phyloP scores from a whole-genome alignment of 495 filamentous ascomycete species.

The Neurospora sp. region DNA sequence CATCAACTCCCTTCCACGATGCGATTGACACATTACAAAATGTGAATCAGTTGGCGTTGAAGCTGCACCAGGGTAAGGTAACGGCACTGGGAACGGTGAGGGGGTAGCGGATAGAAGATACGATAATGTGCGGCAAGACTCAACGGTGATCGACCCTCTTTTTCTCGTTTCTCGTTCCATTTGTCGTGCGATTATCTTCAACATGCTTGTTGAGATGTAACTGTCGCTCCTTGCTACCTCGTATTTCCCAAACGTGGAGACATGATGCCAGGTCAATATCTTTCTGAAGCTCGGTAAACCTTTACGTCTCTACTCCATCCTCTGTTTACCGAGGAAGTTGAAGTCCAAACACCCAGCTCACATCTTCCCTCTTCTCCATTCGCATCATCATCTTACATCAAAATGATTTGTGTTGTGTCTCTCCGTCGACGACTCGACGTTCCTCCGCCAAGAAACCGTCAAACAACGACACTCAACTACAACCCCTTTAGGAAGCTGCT shows the following conservation, averaged over 20 bases:
- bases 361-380: not conserved
- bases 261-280: not conserved
- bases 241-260: not conserved
- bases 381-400: not conserved
- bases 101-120: not conserved
- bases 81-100: not conserved
- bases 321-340: not conserved
- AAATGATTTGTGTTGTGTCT: not conserved
- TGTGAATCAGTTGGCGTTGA: too few species aligned
- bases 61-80: too few species aligned
- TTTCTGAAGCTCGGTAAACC: not conserved
- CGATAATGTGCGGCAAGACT: not conserved
- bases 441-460: not conserved
- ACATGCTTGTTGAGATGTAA: not conserved
- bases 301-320: not conserved
- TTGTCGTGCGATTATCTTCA: not conserved
- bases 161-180: not conserved
- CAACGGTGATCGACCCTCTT: not conserved
- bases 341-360: not conserved
- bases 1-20: not conserved
- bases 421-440: not conserved
- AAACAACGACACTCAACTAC: not conserved
- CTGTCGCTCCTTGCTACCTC: not conserved
- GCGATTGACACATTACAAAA: too few species aligned
- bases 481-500: not conserved